Evolutionary conservation across 1,284 basidiomycete species (phyloP).

Genomic region (Ganoderma resinaceum): DNA sequence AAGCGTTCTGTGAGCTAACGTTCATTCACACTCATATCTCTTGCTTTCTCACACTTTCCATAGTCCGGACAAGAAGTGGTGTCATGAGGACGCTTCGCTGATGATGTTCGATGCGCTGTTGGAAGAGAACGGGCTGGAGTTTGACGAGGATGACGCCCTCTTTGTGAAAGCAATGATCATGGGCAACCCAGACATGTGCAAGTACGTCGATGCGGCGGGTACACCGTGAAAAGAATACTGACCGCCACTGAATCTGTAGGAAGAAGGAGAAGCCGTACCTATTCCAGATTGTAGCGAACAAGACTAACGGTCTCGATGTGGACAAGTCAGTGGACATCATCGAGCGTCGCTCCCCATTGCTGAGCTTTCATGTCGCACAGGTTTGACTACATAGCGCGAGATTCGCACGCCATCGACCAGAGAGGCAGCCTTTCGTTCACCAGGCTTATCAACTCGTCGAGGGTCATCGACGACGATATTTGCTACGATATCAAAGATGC

Average conservation of each 20-base stretch:
- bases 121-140: slow-evolving; percentile 53
- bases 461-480: slow-evolving; percentile 75
- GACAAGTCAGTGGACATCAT: slow-evolving; percentile 63
- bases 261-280: slow-evolving; percentile 53
- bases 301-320: slow-evolving; percentile 80
- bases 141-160: slow-evolving; percentile 51
- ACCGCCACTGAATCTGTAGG: neutral
- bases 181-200: slow-evolving; percentile 56
- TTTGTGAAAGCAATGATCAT: slow-evolving; percentile 78
- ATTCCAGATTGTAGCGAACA: slow-evolving; percentile 81
- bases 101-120: slow-evolving; percentile 77
- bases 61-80: slow-evolving; percentile 58
- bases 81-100: slow-evolving; percentile 73
- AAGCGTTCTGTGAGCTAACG: slow-evolving; percentile 51
- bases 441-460: slow-evolving; percentile 74
- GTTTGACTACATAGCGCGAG: slow-evolving; percentile 81
- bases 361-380: slow-evolving; percentile 41
- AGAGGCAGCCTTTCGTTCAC: slow-evolving; percentile 60
- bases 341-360: neutral
- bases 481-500: slow-evolving; percentile 84
- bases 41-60: neutral
- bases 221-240: neutral
- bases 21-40: neutral
- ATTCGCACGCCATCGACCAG: slow-evolving; percentile 74
- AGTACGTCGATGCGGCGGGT: slow-evolving; percentile 42